Conservation (phyloP, 2,329 filamentous ascomycete genomes). For the Davidsoniella neocaledoniae region DNA sequence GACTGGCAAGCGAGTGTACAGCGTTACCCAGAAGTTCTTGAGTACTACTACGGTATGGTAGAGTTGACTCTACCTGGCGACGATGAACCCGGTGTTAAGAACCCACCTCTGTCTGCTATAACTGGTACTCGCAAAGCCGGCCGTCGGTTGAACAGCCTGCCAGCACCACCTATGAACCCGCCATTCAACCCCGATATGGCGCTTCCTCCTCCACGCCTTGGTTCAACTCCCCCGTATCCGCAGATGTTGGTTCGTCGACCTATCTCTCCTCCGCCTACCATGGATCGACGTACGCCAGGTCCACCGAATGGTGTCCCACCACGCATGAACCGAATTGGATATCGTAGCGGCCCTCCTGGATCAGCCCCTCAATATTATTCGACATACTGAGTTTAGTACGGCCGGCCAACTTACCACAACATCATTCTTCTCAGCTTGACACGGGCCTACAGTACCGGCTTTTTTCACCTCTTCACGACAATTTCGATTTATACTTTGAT, state of each 20-base stretch:
- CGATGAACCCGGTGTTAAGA: conserved; percentile 39
- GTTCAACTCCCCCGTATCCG: conserved; percentile 22
- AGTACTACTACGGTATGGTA: conserved; percentile 62
- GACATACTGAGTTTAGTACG: not conserved
- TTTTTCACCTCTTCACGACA: not conserved
- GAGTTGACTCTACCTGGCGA: conserved; percentile 48
- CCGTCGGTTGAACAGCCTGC: conserved; percentile 21
- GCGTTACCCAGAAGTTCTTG: conserved; percentile 63
- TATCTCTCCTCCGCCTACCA: conserved; percentile 17
- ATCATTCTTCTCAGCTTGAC: no score
- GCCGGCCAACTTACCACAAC: no score
- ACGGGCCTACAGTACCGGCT: conserved; percentile 3
- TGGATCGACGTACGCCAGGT: conserved; percentile 9
- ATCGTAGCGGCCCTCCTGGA: not conserved
- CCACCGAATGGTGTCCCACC: conserved; percentile 1
- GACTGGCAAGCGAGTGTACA: conserved; percentile 64
- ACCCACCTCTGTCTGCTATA: conserved; percentile 41
- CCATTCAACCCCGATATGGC: conserved; percentile 16
- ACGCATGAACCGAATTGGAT: not conserved
- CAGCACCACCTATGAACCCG: conserved; percentile 23
- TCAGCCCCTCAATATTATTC: not conserved
- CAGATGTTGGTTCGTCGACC: conserved; percentile 23
- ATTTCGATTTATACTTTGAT: no score
- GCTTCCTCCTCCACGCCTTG: conserved; percentile 16
- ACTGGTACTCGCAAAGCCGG: conserved; percentile 30